Evolutionary conservation across 2,329 filamentous ascomycete species (phyloP).

Genomic region (Thelonectria rubi): DNA sequence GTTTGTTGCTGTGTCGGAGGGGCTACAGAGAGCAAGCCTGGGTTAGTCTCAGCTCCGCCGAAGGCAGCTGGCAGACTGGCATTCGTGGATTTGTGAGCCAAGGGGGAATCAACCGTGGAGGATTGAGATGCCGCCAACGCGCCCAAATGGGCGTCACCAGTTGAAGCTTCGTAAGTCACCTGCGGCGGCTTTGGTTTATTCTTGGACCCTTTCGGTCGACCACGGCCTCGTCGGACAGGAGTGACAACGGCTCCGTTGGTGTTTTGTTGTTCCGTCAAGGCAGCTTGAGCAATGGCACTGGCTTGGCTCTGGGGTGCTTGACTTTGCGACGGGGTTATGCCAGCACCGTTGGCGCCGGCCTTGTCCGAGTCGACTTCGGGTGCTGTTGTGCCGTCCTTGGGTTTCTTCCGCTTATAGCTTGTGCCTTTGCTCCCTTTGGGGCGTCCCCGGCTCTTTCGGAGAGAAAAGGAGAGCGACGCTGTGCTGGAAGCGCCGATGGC

Average conservation of each 20-base stretch:
- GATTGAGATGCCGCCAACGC: constrained; percentile 5
- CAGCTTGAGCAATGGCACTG: constrained; percentile 22
- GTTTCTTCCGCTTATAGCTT: constrained; percentile 60
- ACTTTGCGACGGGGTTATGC: background rate
- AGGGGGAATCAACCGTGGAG: constrained; percentile 22
- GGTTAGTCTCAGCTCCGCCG: background rate
- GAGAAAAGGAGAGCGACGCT: background rate
- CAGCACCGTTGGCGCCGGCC: background rate
- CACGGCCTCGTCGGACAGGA: constrained; percentile 45
- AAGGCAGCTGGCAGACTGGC: background rate
- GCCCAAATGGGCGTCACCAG: constrained; percentile 8
- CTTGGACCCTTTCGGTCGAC: constrained; percentile 58
- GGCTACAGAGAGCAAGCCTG: background rate
- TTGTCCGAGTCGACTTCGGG: constrained; percentile 16
- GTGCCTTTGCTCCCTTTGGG: constrained; percentile 62
- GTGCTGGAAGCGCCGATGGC: constrained; percentile 24
- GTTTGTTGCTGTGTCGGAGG: constrained; percentile 5
- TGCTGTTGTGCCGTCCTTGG: constrained; percentile 51
- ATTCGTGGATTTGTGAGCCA: constrained; percentile 27
- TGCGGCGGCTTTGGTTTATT: constrained; percentile 49
- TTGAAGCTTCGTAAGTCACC: constrained; percentile 9
- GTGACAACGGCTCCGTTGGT: constrained; percentile 31
- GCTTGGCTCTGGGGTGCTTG: constrained; percentile 8
- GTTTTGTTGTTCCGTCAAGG: constrained; percentile 22
- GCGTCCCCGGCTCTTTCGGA: constrained; percentile 57